These are phyloP conservation scores for Globisporangium megalacanthum DNA, from an alignment of 352 stramenopile species.

Conservation along the genomic window DNA sequence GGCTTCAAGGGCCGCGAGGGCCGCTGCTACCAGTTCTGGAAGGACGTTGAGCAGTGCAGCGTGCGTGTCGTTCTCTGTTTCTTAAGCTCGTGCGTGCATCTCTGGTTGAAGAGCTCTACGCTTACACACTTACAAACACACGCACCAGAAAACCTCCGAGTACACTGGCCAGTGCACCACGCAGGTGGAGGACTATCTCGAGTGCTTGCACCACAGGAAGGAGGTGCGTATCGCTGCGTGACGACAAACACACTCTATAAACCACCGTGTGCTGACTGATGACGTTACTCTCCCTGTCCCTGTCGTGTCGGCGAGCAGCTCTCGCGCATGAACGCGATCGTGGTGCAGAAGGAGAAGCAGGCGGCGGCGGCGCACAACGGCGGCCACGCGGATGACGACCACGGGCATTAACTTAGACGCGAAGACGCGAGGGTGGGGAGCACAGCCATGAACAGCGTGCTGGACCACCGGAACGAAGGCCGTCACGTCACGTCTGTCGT, in stretches of 20 bases:
- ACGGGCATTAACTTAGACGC: constrained; percentile 34
- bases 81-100: constrained; percentile 21
- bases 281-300: neutral
- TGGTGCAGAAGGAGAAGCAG: constrained; percentile 72
- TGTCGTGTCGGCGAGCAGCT: constrained; percentile 26
- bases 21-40: constrained; percentile 94
- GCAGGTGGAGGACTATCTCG: constrained; percentile 93
- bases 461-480: constrained; percentile 10
- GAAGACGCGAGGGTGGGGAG: neutral
- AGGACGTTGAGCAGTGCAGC: constrained; percentile 92
- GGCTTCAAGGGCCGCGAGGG: constrained; percentile 90
- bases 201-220: constrained; percentile 95
- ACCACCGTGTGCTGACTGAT: no score
- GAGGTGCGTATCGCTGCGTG: constrained; percentile 48
- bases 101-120: neutral
- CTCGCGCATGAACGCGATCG: constrained; percentile 79
- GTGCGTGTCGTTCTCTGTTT: constrained; percentile 50
- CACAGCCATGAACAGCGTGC: neutral
- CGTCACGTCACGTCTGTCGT: no score
- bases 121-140: neutral
- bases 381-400: constrained; percentile 26
- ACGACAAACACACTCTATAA: no score
- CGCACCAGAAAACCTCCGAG: constrained; percentile 75
- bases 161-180: constrained; percentile 73
- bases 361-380: constrained; percentile 44